phyloP scores from a whole-genome alignment of 495 filamentous ascomycete genomes.

The Trichoderma reesei region DNA sequence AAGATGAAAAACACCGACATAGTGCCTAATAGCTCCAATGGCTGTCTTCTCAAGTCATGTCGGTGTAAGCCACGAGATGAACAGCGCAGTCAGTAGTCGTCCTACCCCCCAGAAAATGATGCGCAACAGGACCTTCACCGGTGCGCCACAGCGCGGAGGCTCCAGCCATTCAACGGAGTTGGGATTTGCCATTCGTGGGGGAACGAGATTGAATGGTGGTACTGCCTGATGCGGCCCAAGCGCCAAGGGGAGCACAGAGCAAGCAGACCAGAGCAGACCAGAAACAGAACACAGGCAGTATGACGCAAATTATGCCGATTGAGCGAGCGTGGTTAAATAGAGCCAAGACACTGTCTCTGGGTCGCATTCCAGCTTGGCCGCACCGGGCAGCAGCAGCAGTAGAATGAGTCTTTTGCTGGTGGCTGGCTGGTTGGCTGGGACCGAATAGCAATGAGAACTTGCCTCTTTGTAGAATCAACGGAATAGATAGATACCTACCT shows the following conservation, averaged over 20 bases:
- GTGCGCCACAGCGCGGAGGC: background rate
- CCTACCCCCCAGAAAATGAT: background rate
- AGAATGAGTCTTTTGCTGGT: background rate
- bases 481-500: no score
- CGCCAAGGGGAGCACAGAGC: background rate
- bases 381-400: background rate
- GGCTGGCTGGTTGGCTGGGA: no score
- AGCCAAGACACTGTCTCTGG: background rate
- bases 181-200: slow-evolving; percentile 1
- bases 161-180: background rate
- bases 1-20: no score
- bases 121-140: background rate
- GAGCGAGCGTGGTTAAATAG: background rate
- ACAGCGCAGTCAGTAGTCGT: background rate
- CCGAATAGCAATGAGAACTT: no score
- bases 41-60: background rate
- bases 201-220: background rate
- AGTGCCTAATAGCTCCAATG: no score
- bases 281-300: background rate
- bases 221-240: background rate
- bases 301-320: background rate
- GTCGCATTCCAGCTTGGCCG: background rate
- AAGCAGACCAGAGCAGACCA: background rate
- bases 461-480: no score
- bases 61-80: background rate